These are phyloP conservation scores for Apodospora peruviana DNA, from an alignment of 495 filamentous ascomycete genomes.

Conservation along the genomic window DNA sequence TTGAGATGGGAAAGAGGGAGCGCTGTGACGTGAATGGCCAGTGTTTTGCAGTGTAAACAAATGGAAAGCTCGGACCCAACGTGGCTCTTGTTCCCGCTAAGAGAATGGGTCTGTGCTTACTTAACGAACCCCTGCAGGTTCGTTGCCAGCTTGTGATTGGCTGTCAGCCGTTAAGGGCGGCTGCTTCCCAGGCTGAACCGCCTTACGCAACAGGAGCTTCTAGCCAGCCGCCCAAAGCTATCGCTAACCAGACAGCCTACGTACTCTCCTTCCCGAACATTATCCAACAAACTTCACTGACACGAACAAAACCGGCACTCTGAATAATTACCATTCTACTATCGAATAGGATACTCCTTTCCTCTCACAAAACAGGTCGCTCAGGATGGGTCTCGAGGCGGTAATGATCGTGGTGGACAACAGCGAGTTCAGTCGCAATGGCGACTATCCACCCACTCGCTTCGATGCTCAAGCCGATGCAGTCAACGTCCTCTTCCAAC, in stretches of 20 bases:
- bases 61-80: constrained; percentile 6
- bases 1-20: constrained; percentile 2
- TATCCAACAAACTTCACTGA: background rate
- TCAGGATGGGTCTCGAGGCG: constrained; percentile 57
- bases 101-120: no score
- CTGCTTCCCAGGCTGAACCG: constrained; percentile 16
- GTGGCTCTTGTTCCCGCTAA: no score
- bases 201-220: constrained; percentile 19
- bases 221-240: background rate
- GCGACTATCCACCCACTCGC: constrained; percentile 89
- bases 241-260: background rate
- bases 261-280: background rate
- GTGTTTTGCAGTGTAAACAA: constrained; percentile 31
- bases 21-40: constrained; percentile 24
- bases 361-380: constrained; percentile 1
- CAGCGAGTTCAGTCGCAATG: constrained; percentile 95
- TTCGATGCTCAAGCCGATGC: constrained; percentile 95
- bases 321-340: background rate
- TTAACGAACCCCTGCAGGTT: no score
- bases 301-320: background rate
- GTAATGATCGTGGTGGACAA: constrained; percentile 85
- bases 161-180: no score
- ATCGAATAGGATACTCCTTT: background rate
- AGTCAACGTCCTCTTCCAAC: constrained; percentile 87
- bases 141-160: no score